phyloP scores from a whole-genome alignment of 2,329 filamentous ascomycete species.

The Zymoseptoria tritici region DNA sequence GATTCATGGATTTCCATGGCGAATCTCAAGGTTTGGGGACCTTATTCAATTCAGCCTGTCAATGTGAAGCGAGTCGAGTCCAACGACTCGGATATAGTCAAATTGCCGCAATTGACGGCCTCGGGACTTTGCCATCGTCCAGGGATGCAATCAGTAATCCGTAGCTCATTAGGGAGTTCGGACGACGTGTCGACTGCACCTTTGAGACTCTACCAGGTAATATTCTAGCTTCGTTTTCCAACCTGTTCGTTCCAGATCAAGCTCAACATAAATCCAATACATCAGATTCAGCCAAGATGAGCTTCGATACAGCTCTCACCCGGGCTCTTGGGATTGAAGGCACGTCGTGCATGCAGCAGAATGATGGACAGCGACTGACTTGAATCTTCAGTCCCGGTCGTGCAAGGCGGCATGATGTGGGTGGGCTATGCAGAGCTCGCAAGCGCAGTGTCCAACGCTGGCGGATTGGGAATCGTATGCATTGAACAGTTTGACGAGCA shows the following conservation, averaged over 20 bases:
- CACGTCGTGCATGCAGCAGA: constrained; percentile 15
- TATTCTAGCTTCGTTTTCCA: too few species aligned
- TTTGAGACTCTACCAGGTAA: too few species aligned
- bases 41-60: neutral
- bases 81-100: neutral
- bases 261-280: too few species aligned
- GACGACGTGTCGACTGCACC: neutral
- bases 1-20: too few species aligned
- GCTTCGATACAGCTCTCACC: constrained; percentile 56
- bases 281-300: constrained; percentile 36
- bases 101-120: neutral
- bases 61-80: neutral
- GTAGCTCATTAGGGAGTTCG: neutral
- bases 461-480: constrained; percentile 61
- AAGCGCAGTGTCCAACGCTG: constrained; percentile 66
- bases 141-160: neutral
- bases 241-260: too few species aligned
- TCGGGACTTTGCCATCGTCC: neutral
- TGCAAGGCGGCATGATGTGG: constrained; percentile 82
- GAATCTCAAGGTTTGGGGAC: too few species aligned
- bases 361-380: constrained; percentile 26
- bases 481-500: neutral
- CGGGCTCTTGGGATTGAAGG: constrained; percentile 50
- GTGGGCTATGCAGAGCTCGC: constrained; percentile 71
- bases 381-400: constrained; percentile 56